phyloP scores from a whole-genome alignment of 495 filamentous ascomycete genomes.

The Patellaria atrata region DNA sequence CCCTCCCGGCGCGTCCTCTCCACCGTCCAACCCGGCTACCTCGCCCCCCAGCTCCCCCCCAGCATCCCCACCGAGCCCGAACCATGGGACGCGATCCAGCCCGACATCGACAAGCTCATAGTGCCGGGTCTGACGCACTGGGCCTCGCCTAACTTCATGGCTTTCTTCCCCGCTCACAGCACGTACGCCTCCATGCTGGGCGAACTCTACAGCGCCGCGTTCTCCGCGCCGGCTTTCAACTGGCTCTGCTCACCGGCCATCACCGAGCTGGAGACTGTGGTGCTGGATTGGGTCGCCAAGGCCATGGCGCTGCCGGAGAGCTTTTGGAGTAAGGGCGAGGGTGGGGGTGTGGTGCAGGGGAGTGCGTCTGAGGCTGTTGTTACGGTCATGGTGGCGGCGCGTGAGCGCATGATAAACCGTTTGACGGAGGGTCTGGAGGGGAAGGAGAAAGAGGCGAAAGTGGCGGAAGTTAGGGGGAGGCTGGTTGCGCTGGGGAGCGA shows the following conservation, averaged over 20 bases:
- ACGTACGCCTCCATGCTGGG: slow-evolving; percentile 82
- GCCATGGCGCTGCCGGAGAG: slow-evolving; percentile 57
- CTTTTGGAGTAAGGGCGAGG: slow-evolving; percentile 62
- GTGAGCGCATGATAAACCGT: slow-evolving; percentile 43
- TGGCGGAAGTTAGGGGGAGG: slow-evolving; percentile 48
- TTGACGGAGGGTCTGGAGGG: slow-evolving; percentile 26
- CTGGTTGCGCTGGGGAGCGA: slow-evolving; percentile 74
- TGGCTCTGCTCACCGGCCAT: slow-evolving; percentile 92
- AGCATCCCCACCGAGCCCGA: slow-evolving; percentile 60
- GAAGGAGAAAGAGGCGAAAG: slow-evolving; percentile 46
- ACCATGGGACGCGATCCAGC: slow-evolving; percentile 64
- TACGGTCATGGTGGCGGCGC: slow-evolving; percentile 74
- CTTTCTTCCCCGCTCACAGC: slow-evolving; percentile 77
- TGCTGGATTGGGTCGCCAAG: slow-evolving; percentile 82
- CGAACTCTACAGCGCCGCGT: slow-evolving; percentile 81
- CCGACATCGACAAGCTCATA: slow-evolving; percentile 76
- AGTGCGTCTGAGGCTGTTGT: slow-evolving; percentile 82
- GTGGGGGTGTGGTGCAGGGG: slow-evolving; percentile 90
- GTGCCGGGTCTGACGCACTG: slow-evolving; percentile 93
- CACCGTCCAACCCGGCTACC: slow-evolving; percentile 72
- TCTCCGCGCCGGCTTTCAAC: slow-evolving; percentile 87
- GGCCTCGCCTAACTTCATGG: slow-evolving; percentile 91
- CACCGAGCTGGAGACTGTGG: slow-evolving; percentile 91
- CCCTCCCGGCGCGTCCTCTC: slow-evolving; percentile 58
- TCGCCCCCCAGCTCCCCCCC: slow-evolving; percentile 63